Percentiles rank a stretch among this genome's conserved stretches.
Conservation (phyloP, 2,329 filamentous ascomycete species). For the Amylocarpus encephaloides region DNA sequence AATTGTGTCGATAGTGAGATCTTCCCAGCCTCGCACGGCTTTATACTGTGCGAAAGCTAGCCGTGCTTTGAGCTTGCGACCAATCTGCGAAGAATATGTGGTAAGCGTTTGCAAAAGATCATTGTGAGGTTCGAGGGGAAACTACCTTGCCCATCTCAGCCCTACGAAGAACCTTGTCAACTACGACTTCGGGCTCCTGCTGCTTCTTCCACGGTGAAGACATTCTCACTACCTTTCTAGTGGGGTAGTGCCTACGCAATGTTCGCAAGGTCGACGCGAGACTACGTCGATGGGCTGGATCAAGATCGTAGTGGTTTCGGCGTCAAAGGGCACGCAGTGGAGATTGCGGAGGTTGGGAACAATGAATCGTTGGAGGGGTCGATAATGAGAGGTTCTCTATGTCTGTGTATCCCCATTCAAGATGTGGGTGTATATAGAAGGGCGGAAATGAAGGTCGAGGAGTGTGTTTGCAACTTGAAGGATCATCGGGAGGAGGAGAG, state of each 20-base stretch:
- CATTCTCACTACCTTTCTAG: slow-evolving; percentile 36
- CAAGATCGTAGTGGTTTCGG: slow-evolving; percentile 10
- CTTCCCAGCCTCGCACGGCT: slow-evolving; percentile 91
- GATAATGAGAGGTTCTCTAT: neutral
- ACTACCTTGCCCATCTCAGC: slow-evolving; percentile 69
- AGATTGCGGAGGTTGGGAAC: neutral
- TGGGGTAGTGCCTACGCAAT: neutral
- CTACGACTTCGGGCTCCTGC: slow-evolving; percentile 56
- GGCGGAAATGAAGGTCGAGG: neutral
- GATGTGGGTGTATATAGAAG: neutral
- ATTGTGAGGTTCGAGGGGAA: slow-evolving; percentile 1
- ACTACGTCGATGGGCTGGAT: slow-evolving; percentile 10
- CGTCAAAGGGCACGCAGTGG: slow-evolving; percentile 10
- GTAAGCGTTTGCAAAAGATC: slow-evolving; percentile 22
- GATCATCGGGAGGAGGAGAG: neutral
- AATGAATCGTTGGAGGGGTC: neutral
- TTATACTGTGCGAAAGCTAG: slow-evolving; percentile 96
- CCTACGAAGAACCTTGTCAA: slow-evolving; percentile 63
- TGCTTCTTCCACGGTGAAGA: slow-evolving; percentile 53
- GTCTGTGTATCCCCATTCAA: neutral
- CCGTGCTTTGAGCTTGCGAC: slow-evolving; percentile 84
- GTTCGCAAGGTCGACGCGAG: neutral
- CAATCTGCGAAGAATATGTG: slow-evolving; percentile 59
- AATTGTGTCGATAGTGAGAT: slow-evolving; percentile 77
- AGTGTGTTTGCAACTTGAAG: neutral